A percentile compares a stretch with the other conserved stretches of the same genome.
phyloP scores from a whole-genome alignment of 1,139 yeast genomes.

The Candida dubliniensis region DNA sequence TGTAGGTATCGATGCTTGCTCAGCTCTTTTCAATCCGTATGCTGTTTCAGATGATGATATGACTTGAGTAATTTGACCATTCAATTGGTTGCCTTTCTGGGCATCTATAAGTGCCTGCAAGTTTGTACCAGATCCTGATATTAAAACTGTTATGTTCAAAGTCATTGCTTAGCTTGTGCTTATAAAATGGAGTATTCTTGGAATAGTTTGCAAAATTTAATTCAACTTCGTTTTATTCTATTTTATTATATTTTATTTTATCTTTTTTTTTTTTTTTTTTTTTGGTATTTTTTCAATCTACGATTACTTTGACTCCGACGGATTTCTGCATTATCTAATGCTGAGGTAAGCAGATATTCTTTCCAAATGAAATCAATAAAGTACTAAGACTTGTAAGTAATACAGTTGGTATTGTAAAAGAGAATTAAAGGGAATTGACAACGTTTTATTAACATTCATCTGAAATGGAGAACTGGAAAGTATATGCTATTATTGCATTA shows the following conservation, averaged over 20 bases:
- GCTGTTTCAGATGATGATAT: slow-evolving; percentile 83
- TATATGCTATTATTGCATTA: too few relatives aligned
- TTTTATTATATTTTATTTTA: neutral
- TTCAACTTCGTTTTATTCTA: neutral
- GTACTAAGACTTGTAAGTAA: too few relatives aligned
- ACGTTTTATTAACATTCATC: too few relatives aligned
- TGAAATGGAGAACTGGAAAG: too few relatives aligned
- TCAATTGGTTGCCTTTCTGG: slow-evolving; percentile 36
- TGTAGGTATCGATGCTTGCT: slow-evolving; percentile 64
- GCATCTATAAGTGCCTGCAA: slow-evolving; percentile 92
- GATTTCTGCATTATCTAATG: neutral
- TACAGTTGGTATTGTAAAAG: too few relatives aligned
- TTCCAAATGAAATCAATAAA: too few relatives aligned
- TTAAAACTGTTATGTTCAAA: slow-evolving; percentile 64
- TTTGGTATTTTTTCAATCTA: neutral
- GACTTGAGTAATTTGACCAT: slow-evolving; percentile 67
- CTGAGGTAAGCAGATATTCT: too few relatives aligned
- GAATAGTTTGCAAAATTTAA: neutral
- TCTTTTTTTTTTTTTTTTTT: neutral
- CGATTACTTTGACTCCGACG: slow-evolving; percentile 2
- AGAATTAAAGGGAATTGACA: too few relatives aligned
- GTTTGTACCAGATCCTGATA: slow-evolving; percentile 93
- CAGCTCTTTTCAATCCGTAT: slow-evolving; percentile 80
- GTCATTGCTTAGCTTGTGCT: slow-evolving; percentile 7
- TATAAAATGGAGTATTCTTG: neutral